These are phyloP conservation scores for Pythium utonaiense DNA, from an alignment of 352 stramenopile species.

Conservation along the genomic window DNA sequence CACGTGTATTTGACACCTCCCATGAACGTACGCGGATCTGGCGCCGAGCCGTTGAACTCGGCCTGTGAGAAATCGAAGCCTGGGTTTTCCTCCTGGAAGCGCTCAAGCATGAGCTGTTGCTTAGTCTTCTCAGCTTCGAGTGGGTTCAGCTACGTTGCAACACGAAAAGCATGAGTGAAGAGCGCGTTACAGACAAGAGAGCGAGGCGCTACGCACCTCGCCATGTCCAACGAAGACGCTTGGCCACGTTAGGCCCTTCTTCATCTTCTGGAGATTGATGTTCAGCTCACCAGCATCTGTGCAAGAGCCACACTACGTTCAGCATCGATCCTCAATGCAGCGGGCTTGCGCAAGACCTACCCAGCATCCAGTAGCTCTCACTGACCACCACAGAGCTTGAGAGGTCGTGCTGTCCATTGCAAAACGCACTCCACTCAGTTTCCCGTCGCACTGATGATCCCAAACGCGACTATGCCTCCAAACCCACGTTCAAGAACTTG, in stretches of 20 bases:
- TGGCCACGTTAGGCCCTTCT: conserved; percentile 94
- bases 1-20: conserved; percentile 90
- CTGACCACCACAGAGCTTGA: conserved; percentile 89
- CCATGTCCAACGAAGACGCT: conserved; percentile 86
- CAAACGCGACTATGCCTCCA: background rate
- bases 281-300: conserved; percentile 86
- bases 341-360: conserved; percentile 23
- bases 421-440: background rate
- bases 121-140: conserved; percentile 91
- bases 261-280: conserved; percentile 95
- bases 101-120: conserved; percentile 96
- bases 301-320: background rate
- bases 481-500: conserved; percentile 90
- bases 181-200: background rate
- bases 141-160: conserved; percentile 69
- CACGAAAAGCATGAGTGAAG: background rate
- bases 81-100: conserved; percentile 98
- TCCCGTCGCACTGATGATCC: background rate
- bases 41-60: conserved; percentile 95
- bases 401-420: conserved; percentile 78
- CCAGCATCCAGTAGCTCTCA: conserved; percentile 96
- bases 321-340: background rate
- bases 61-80: conserved; percentile 98
- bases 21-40: conserved; percentile 97
- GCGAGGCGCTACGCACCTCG: conserved; percentile 34